Evolutionary conservation across 257 asterid genomes (phyloP).

Genomic region (Nicotiana knightiana): DNA sequence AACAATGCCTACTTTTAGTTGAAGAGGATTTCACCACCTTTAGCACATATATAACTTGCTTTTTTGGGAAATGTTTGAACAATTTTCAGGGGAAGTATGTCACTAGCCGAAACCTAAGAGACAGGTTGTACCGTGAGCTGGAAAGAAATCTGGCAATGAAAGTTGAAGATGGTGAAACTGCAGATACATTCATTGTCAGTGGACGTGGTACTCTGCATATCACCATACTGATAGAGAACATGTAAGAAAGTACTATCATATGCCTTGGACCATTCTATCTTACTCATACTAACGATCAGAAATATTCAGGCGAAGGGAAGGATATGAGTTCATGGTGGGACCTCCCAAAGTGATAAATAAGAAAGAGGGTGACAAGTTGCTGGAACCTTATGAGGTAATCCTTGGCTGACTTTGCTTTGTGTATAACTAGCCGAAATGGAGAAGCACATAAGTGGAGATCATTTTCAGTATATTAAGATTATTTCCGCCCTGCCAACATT

Average conservation of each 20-base stretch:
- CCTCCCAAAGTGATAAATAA: constrained; percentile 98
- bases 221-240: constrained; percentile 87
- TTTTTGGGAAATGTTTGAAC: not conserved
- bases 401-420: not conserved
- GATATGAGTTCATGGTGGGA: constrained; percentile 99
- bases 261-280: not conserved
- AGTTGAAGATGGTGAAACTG: constrained; percentile 96
- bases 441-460: not conserved
- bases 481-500: too few relatives aligned
- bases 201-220: constrained; percentile 97
- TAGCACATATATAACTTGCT: constrained; percentile 3
- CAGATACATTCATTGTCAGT: constrained; percentile 85
- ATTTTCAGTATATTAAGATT: not conserved
- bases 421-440: not conserved
- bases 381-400: constrained; percentile 89
- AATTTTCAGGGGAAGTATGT: constrained; percentile 75
- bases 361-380: constrained; percentile 58
- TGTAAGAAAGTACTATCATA: constrained; percentile 41
- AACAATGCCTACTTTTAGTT: not conserved
- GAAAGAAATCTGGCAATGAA: constrained; percentile 95
- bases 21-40: not conserved
- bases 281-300: constrained; percentile 14
- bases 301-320: constrained; percentile 93
- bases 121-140: constrained; percentile 87
- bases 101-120: constrained; percentile 88